Evolutionary conservation across 345 rosid species (phyloP).

Genomic region (Hibiscus mutabilis): DNA sequence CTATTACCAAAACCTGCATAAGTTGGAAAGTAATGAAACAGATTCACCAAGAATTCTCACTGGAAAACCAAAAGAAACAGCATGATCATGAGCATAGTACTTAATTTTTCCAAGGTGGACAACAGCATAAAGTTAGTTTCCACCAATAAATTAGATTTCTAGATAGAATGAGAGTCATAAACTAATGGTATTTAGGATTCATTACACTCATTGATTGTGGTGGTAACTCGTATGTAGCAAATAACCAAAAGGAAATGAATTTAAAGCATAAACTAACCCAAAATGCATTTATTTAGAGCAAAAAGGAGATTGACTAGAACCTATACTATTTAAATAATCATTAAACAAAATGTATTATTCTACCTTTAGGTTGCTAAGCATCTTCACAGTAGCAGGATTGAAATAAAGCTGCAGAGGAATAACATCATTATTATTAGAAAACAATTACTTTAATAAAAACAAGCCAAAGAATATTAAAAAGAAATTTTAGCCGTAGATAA

Average conservation of each 20-base stretch:
- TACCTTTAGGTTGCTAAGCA: constrained; percentile 59
- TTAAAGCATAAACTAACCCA: neutral
- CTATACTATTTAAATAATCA: neutral
- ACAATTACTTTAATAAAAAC: neutral
- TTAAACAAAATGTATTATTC: neutral
- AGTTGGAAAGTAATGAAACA: neutral
- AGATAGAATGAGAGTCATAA: neutral
- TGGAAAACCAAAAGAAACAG: constrained; percentile 3
- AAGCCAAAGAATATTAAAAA: neutral
- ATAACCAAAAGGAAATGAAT: neutral
- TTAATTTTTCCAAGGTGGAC: neutral
- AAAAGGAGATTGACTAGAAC: neutral
- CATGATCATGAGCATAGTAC: neutral
- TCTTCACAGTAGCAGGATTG: constrained; percentile 57
- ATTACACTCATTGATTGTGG: neutral
- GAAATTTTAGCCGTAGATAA: neutral
- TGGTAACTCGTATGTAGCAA: neutral
- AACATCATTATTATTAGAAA: neutral
- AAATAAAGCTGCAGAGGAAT: constrained; percentile 38
- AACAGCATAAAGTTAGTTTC: neutral
- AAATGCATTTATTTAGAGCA: neutral
- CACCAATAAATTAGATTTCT: neutral
- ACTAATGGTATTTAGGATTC: neutral
- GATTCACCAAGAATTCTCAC: neutral
- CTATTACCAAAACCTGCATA: constrained; percentile 83